phyloP scores from a whole-genome alignment of 305 asterid genomes.

The Plantago coronopus region DNA sequence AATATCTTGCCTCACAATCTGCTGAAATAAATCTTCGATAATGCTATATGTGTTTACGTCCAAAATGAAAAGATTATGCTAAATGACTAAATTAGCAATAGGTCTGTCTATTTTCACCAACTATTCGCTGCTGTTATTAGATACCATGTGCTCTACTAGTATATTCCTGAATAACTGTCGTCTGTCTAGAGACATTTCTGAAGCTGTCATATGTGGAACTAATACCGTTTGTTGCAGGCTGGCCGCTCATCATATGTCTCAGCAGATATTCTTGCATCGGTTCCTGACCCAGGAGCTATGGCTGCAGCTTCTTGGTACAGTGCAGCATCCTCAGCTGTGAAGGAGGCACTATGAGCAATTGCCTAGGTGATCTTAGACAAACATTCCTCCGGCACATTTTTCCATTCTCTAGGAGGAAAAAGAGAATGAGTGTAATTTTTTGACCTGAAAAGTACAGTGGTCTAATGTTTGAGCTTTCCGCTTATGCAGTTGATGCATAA shows the following conservation, averaged over 20 bases:
- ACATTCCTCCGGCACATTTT: constrained; percentile 31
- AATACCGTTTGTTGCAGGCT: constrained; percentile 51
- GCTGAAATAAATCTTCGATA: not conserved
- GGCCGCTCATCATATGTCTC: constrained; percentile 89
- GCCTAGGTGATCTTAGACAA: constrained; percentile 2
- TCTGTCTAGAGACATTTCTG: no score
- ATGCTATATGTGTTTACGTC: no score
- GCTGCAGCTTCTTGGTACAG: constrained; percentile 91
- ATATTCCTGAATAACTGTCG: not conserved
- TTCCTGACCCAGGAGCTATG: constrained; percentile 96
- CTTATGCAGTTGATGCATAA: constrained; percentile 56
- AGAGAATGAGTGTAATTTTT: constrained; percentile 28
- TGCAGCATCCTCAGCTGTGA: constrained; percentile 77
- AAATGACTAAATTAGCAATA: not conserved
- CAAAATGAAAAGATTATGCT: no score
- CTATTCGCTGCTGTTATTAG: no score
- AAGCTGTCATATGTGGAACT: not conserved
- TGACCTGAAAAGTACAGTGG: constrained; percentile 17
- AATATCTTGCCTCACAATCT: not conserved
- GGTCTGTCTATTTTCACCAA: no score
- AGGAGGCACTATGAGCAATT: constrained; percentile 33
- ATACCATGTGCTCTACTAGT: no score
- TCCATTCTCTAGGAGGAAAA: constrained; percentile 39
- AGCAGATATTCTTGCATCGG: constrained; percentile 66
- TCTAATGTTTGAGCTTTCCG: constrained; percentile 50